Evolutionary conservation across 78 protist genomes (phyloP), one percentile per base, ranked within the genome.

Genomic region (Pirum gemmata): DNA sequence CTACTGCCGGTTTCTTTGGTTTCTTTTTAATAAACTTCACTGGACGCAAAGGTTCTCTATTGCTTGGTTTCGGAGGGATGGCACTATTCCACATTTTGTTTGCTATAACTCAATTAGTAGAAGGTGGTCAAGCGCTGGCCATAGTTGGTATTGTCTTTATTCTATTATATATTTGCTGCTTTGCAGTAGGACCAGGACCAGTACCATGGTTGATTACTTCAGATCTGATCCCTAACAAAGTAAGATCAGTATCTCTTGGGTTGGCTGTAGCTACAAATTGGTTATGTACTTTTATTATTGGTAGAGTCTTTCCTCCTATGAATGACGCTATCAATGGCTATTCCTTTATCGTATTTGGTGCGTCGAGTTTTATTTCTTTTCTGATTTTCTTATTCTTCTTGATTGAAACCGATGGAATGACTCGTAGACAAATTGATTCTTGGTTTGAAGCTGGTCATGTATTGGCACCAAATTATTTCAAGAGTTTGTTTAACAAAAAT

Each of bases 51-150:
- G 21, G 25, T 34, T n/a, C 31, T 1, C 26, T n/a, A 21, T 29
- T 85, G 27, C 61, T 34, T 41, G 82, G 89, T 72, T 85, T 41
- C 33, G 87, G 82, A 34, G 5, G 87, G 18, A 25, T 26, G 78
- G 82, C 77, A 5, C 26, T 85, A 51, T 41, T 61, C 77, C 89
- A 13, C 80, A 29, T 67, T 41, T 0, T 83, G 74, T 83, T 41
- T 61, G 87, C n/a, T 25, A 25, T 83, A 73, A 26, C 87, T n/a
- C n/a, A n/a, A n/a, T n/a, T n/a, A n/a, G n/a, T n/a, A n/a, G n/a
- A n/a, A n/a, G 5, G 5, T 83, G 75, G 0, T 83, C 33, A 35
- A 26, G 84, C 38, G 33, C 51, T 41, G 82, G 89, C 82, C 40
- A 61, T 67, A 41, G 39, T 38, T 61, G 21, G 86, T 1, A 35